phyloP scores from a whole-genome alignment of 1,284 basidiomycete genomes.

The Boletus holoroseus region DNA sequence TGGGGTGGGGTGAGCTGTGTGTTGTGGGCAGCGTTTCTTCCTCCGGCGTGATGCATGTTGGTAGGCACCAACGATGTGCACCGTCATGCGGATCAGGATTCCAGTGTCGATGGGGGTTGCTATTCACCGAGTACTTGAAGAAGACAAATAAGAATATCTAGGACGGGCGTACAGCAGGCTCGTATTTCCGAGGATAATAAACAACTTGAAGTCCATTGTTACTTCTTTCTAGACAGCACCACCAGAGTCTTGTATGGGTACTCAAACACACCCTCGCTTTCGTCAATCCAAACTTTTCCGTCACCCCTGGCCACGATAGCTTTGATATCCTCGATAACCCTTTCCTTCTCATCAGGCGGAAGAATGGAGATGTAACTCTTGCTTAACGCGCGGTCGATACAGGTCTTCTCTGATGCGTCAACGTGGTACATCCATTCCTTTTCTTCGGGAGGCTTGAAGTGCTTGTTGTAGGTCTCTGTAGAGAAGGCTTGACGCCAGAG shows the following conservation, averaged over 20 bases:
- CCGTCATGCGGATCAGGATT: no score
- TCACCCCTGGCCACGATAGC: conserved; percentile 46
- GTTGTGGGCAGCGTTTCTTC: conserved; percentile 83
- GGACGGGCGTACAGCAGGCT: neutral
- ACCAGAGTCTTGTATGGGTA: conserved; percentile 52
- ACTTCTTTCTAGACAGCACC: conserved; percentile 40
- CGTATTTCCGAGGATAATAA: neutral
- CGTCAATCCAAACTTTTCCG: conserved; percentile 44
- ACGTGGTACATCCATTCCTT: conserved; percentile 47
- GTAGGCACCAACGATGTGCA: neutral
- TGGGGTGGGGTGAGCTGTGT: conserved; percentile 75
- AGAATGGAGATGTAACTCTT: conserved; percentile 71
- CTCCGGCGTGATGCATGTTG: conserved; percentile 62
- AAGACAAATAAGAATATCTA: no score
- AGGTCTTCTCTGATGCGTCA: conserved; percentile 45
- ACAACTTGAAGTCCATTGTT: neutral
- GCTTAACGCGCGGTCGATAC: conserved; percentile 57
- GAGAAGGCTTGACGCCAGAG: conserved; percentile 65
- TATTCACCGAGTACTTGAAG: neutral
- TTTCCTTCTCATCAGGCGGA: conserved; percentile 46
- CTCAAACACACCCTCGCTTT: conserved; percentile 45
- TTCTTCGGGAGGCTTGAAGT: conserved; percentile 54
- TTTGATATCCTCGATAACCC: conserved; percentile 45
- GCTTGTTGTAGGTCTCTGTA: conserved; percentile 46
- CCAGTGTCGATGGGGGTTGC: neutral